A percentile compares a stretch with the other conserved stretches of the same genome.
Conservation (phyloP, 495 filamentous ascomycete species). For the Penicillium maclennaniae region DNA sequence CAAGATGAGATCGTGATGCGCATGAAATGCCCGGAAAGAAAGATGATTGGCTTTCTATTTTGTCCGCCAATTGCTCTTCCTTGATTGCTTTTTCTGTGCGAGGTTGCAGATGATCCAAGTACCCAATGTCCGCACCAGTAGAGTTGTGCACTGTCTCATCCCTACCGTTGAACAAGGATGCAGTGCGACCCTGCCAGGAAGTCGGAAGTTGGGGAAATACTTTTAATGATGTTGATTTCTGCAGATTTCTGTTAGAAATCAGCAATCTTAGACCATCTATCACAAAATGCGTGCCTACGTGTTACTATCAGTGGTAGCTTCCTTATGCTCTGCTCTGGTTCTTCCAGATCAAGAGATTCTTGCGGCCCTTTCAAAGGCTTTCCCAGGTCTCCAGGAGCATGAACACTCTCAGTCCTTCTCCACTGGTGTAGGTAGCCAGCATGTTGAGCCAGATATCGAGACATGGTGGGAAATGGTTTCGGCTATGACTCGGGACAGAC, state of each 20-base stretch:
- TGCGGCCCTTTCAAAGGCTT: slow-evolving; percentile 15
- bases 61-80: no score
- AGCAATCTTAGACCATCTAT: not conserved
- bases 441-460: not conserved
- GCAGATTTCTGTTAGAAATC: not conserved
- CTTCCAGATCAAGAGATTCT: slow-evolving; percentile 52
- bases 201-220: no score
- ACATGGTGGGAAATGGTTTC: slow-evolving; percentile 2
- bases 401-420: not conserved
- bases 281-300: slow-evolving; percentile 45
- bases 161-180: no score
- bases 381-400: not conserved
- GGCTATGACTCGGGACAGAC: not conserved
- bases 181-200: not conserved
- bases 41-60: no score
- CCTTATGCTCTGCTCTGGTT: slow-evolving; percentile 54
- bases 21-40: no score
- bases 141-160: not conserved
- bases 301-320: slow-evolving; percentile 50
- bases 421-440: not conserved
- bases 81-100: no score
- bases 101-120: no score
- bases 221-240: not conserved
- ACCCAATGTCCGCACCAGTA: not conserved
- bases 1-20: no score